Conservation (phyloP, 768 basidiomycete genomes). For the Tylopilus sp. region DNA sequence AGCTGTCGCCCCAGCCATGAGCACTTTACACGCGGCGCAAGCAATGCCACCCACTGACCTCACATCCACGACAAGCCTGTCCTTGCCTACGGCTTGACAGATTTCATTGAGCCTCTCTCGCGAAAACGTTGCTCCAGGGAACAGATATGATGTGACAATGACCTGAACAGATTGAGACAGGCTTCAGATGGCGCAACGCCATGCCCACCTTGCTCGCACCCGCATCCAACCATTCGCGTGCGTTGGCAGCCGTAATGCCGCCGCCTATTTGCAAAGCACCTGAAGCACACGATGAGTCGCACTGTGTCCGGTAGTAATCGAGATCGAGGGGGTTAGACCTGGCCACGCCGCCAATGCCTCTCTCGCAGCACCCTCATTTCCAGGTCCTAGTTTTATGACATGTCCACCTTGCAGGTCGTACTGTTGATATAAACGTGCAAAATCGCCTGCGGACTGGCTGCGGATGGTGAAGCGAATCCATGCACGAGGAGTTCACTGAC, state of each 20-base stretch:
- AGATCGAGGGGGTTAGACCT: constrained; percentile 39
- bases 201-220: constrained; percentile 83
- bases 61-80: constrained; percentile 90
- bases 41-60: constrained; percentile 66
- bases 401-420: constrained; percentile 81
- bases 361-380: constrained; percentile 86
- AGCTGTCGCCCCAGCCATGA: constrained; percentile 46
- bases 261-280: constrained; percentile 90
- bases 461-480: constrained; percentile 8
- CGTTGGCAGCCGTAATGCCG: constrained; percentile 82
- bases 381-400: constrained; percentile 91
- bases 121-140: constrained; percentile 80
- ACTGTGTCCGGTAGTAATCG: background rate
- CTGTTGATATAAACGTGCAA: constrained; percentile 71
- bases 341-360: constrained; percentile 85
- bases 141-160: constrained; percentile 96
- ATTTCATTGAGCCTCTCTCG: constrained; percentile 64
- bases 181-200: background rate
- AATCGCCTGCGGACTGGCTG: constrained; percentile 77
- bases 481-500: background rate
- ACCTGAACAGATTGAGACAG: constrained; percentile 49
- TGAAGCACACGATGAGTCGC: constrained; percentile 26
- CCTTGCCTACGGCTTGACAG: constrained; percentile 67
- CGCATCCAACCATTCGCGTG: constrained; percentile 75
- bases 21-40: background rate